Evolutionary conservation across 2,329 filamentous ascomycete species (phyloP).

Genomic region (Pleomassaria siparia): DNA sequence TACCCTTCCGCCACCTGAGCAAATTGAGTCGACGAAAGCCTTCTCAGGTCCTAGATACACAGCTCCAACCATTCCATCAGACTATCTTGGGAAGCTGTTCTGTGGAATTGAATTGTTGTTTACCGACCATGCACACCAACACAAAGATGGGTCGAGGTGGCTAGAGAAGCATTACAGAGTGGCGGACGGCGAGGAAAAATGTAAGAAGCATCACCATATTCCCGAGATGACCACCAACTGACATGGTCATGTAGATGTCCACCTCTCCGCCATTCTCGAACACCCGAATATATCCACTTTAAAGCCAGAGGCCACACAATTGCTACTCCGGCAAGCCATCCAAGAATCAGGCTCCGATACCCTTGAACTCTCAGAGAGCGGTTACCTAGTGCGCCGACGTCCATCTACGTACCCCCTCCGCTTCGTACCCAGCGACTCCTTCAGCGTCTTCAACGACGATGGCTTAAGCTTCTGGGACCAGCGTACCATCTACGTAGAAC

Average conservation of each 20-base stretch:
- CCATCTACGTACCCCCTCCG: slow-evolving; percentile 32
- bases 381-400: slow-evolving; percentile 33
- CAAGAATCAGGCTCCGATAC: slow-evolving; percentile 16
- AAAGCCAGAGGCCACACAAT: slow-evolving; percentile 35
- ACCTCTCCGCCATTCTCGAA: slow-evolving; percentile 34
- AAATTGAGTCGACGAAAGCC: slow-evolving; percentile 9
- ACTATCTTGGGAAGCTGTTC: slow-evolving; percentile 33
- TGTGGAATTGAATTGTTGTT: slow-evolving; percentile 38
- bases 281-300: slow-evolving; percentile 31
- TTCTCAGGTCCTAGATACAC: slow-evolving; percentile 22
- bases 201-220: slow-evolving; percentile 12
- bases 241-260: slow-evolving; percentile 23
- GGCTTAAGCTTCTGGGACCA: slow-evolving; percentile 39
- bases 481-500: slow-evolving; percentile 41
- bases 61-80: slow-evolving; percentile 19
- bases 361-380: slow-evolving; percentile 28
- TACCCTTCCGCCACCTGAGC: slow-evolving; percentile 10
- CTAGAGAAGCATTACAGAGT: slow-evolving; percentile 26
- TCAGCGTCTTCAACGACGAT: slow-evolving; percentile 26
- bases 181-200: slow-evolving; percentile 27
- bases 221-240: too few species aligned
- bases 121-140: slow-evolving; percentile 40
- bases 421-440: slow-evolving; percentile 31
- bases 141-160: slow-evolving; percentile 26
- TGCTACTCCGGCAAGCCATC: slow-evolving; percentile 30